phyloP scores from a whole-genome alignment of 352 stramenopile species.

The Pythium chondricola region DNA sequence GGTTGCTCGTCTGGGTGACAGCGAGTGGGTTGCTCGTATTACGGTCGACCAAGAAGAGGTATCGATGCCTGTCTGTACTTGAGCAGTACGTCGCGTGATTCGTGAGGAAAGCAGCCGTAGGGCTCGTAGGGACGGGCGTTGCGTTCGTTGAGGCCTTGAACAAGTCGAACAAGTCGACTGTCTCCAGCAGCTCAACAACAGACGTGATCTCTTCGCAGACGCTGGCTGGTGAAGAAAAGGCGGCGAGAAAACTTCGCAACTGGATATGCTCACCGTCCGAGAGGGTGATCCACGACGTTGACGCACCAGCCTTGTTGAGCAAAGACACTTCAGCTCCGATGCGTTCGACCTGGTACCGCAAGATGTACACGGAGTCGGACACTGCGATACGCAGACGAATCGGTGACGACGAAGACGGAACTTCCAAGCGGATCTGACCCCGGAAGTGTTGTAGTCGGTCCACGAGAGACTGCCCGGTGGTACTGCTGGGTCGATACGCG shows the following conservation, averaged over 20 bases:
- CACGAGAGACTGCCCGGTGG: slow-evolving; percentile 22
- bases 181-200: slow-evolving; percentile 37
- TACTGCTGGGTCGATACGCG: background rate
- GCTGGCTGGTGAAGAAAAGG: background rate
- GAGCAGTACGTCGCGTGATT: slow-evolving; percentile 16
- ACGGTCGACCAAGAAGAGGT: slow-evolving; percentile 41
- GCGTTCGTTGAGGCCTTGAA: slow-evolving; percentile 21
- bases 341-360: slow-evolving; percentile 36
- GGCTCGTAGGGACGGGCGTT: slow-evolving; percentile 4
- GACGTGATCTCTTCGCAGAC: slow-evolving; percentile 26
- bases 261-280: slow-evolving; percentile 28
- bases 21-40: slow-evolving; percentile 23
- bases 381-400: slow-evolving; percentile 30
- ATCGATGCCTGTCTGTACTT: slow-evolving; percentile 33
- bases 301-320: slow-evolving; percentile 28
- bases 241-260: slow-evolving; percentile 27
- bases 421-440: slow-evolving; percentile 31
- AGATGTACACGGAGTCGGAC: slow-evolving; percentile 26
- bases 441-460: slow-evolving; percentile 46
- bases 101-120: slow-evolving; percentile 4
- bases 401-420: slow-evolving; percentile 10
- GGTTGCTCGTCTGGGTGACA: slow-evolving; percentile 24
- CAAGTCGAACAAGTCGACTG: slow-evolving; percentile 42
- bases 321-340: slow-evolving; percentile 37
- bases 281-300: slow-evolving; percentile 44